Percentiles rank a stretch among this genome's conserved stretches.
These are phyloP conservation scores for Dissophora globulifera DNA, from an alignment of 192 early-diverging fungal genomes.

Conservation along the genomic window DNA sequence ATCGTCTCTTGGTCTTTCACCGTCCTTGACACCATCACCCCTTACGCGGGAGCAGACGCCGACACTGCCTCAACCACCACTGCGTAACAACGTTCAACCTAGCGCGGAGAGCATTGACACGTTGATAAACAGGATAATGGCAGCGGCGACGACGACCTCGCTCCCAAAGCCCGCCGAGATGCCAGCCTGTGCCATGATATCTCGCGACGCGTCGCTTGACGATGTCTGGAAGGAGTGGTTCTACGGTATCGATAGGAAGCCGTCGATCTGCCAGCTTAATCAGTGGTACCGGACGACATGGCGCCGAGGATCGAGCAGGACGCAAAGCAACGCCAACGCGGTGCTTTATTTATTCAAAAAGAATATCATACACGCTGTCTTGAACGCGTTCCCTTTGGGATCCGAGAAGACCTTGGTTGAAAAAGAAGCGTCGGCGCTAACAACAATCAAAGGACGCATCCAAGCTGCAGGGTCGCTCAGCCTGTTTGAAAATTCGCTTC, in stretches of 20 bases:
- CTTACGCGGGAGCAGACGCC: too few species aligned
- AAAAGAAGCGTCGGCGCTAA: not conserved
- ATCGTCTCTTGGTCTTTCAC: too few species aligned
- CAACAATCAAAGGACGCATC: not conserved
- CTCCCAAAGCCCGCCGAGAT: not conserved
- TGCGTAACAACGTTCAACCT: too few species aligned
- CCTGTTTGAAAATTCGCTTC: too few species aligned
- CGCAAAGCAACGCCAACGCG: not conserved
- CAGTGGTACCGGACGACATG: not conserved
- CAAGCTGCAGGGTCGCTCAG: not conserved
- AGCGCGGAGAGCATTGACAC: not conserved
- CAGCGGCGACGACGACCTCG: too few species aligned
- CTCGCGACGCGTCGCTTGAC: not conserved
- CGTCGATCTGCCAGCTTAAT: constrained; percentile 18
- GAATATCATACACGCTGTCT: constrained; percentile 1
- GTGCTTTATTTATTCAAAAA: constrained; percentile 14
- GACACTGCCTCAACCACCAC: too few species aligned
- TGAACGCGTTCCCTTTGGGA: not conserved
- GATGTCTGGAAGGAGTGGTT: constrained; percentile 19
- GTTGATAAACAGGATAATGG: not conserved
- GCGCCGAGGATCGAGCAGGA: not conserved
- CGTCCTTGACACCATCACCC: too few species aligned
- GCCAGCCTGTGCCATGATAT: not conserved
- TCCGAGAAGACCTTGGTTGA: not conserved
- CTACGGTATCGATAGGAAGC: not conserved